Percentiles rank a stretch among this genome's conserved stretches.
Conservation (phyloP, 2,329 filamentous ascomycete genomes). For the Fusarium sp. region DNA sequence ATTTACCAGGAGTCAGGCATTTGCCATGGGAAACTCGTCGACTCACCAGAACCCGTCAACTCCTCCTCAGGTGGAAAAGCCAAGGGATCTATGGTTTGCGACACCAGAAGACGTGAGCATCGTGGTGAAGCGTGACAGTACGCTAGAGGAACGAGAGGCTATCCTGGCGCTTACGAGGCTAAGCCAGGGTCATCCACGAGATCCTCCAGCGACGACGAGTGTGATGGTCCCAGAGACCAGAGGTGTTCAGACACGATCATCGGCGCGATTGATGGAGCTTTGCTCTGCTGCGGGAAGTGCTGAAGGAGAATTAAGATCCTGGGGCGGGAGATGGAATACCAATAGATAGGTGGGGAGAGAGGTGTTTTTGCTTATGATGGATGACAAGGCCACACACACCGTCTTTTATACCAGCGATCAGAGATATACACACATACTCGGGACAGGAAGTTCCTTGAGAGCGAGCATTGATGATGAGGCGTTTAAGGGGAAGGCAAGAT, state of each 20-base stretch:
- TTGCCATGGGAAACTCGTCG: slow-evolving; percentile 41
- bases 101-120: slow-evolving; percentile 16
- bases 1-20: slow-evolving; percentile 38
- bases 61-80: slow-evolving; percentile 34
- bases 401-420: slow-evolving; percentile 17
- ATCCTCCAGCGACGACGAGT: slow-evolving; percentile 12
- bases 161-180: slow-evolving; percentile 41
- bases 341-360: slow-evolving; percentile 21
- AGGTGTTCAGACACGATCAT: slow-evolving; percentile 32
- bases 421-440: slow-evolving; percentile 7
- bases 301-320: slow-evolving; percentile 28
- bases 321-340: slow-evolving; percentile 31
- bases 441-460: slow-evolving; percentile 6
- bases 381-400: neutral
- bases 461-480: slow-evolving; percentile 38
- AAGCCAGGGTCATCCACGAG: slow-evolving; percentile 29
- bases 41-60: slow-evolving; percentile 33
- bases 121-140: slow-evolving; percentile 27
- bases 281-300: slow-evolving; percentile 14
- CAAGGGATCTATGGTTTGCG: slow-evolving; percentile 24
- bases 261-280: slow-evolving; percentile 23
- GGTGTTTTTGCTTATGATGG: slow-evolving; percentile 25
- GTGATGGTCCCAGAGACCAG: slow-evolving; percentile 11
- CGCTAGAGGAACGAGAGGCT: slow-evolving; percentile 40
- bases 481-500: slow-evolving; percentile 25